Base-by-base conservation (phyloP, 2,329 filamentous ascomycete species). In the Daldinia eschscholtzii region DNA sequence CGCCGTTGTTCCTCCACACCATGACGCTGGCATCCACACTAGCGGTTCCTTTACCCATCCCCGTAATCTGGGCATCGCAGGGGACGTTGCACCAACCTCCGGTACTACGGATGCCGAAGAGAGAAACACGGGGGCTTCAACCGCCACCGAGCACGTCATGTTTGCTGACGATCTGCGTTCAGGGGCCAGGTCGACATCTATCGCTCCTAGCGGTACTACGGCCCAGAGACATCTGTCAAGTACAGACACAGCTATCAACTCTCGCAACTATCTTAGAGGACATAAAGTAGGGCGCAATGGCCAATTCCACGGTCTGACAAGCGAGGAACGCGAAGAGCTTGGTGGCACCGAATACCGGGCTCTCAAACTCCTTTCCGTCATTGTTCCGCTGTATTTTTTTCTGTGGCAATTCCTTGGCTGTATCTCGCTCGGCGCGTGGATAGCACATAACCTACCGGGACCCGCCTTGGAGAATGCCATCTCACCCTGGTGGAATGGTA, bases 401-500 rank as follows among this genome's bases (percentile, higher is more conserved):
- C 68, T 82, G 2, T 84, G 80, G 77, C 84, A 86, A 72, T 67
- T 85, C 6, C 69, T 85, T 6, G 82, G 83, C 7, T 79, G 78
- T 60, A 71, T 86, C 5, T 80, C 79, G 6, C 77, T 85, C 41
- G 89, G 87, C 9, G 88, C 87, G 15, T 92, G 87, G 83, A 86
- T 91, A 61, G 83, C 82, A 15, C 77, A 81, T 65, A 83, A 89
- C 68, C 82, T 83, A 48, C 80, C 87, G 0, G 79, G 80, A 7
- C 80, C 83, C 3, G 83, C 88, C 0, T 75, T 79, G 1, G 78
- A 76, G 4, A 91, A 92, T 75, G 87, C 85, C 12, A 83, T 90
- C 61, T 87, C 88, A 65, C 87, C 90, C 37, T 91, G 88, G 87
- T 92, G 90, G 89, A 81, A 88, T 2, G 90, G 90, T 44, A 85